A percentile compares a stretch with the other conserved stretches of the same genome.
phyloP scores from a whole-genome alignment of 352 stramenopile genomes.

The Aphanomyces invadans region DNA sequence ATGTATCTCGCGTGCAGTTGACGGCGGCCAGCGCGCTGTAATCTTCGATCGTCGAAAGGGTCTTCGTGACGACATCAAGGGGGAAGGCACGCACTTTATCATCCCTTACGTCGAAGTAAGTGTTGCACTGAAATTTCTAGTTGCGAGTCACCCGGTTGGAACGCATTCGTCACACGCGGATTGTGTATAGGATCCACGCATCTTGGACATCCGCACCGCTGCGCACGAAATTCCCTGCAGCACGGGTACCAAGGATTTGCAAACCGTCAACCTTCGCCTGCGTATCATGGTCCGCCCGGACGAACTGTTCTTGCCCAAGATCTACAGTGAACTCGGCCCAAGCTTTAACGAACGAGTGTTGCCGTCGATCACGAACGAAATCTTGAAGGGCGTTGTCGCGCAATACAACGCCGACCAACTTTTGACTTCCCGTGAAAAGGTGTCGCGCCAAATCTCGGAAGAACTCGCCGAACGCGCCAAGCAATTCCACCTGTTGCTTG shows the following conservation, averaged over 20 bases:
- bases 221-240: conserved; percentile 94
- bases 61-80: conserved; percentile 92
- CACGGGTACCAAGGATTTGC: conserved; percentile 99
- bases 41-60: conserved; percentile 99
- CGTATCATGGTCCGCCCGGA: conserved; percentile 93
- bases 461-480: conserved; percentile 94
- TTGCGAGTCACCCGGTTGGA: not conserved
- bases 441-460: conserved; percentile 94
- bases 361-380: conserved; percentile 96
- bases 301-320: conserved; percentile 90
- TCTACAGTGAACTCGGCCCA: conserved; percentile 95
- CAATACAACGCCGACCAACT: conserved; percentile 99
- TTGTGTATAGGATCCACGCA: conserved; percentile 89
- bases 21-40: conserved; percentile 97
- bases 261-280: conserved; percentile 99
- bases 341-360: conserved; percentile 99
- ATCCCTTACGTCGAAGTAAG: conserved; percentile 92
- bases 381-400: conserved; percentile 90
- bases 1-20: conserved; percentile 57
- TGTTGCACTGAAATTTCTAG: no score
- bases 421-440: conserved; percentile 97
- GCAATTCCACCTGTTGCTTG: conserved; percentile 97
- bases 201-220: conserved; percentile 97
- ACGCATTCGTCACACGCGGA: not conserved
- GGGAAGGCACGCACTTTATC: conserved; percentile 99